Evolutionary conservation across 2,329 filamentous ascomycete species (phyloP).

Genomic region (Niveomyces coronatus): DNA sequence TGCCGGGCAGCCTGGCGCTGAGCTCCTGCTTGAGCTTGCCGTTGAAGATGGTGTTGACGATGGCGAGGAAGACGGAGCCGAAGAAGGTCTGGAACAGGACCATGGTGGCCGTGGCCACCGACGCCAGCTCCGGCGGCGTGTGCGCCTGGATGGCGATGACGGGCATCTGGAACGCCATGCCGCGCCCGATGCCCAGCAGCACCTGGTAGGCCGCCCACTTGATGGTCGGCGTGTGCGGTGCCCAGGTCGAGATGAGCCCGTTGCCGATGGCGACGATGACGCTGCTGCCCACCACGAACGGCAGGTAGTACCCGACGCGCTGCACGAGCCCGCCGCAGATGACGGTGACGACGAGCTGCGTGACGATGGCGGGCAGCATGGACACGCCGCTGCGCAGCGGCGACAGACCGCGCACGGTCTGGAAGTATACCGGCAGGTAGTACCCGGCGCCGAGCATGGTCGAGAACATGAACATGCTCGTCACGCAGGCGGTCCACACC

Average conservation of each 20-base stretch:
- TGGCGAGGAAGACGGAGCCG: constrained; percentile 35
- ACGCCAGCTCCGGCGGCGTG: constrained; percentile 14
- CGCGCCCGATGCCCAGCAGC: constrained; percentile 34
- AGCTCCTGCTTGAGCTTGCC: constrained; percentile 24
- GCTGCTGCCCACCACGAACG: constrained; percentile 27
- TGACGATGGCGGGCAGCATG: constrained; percentile 19
- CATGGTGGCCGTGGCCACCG: constrained; percentile 20
- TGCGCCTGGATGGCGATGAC: constrained; percentile 21
- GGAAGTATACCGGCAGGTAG: constrained; percentile 42
- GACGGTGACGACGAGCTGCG: constrained; percentile 16
- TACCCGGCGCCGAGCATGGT: constrained; percentile 35
- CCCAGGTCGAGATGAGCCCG: constrained; percentile 32
- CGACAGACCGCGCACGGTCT: constrained; percentile 29
- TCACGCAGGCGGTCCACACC: constrained; percentile 31
- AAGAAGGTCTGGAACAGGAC: constrained; percentile 34
- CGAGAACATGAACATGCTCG: constrained; percentile 32
- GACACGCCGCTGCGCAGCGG: constrained; percentile 20
- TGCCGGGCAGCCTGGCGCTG: constrained; percentile 16
- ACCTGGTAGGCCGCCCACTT: constrained; percentile 36
- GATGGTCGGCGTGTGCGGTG: constrained; percentile 21
- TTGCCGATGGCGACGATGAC: constrained; percentile 23
- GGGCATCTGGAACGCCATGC: constrained; percentile 32
- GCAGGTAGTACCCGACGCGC: constrained; percentile 32
- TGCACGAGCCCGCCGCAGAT: constrained; percentile 16
- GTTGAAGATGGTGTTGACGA: constrained; percentile 20